phyloP scores from a whole-genome alignment of 495 filamentous ascomycete species.

The Jackrogersella multiformis region DNA sequence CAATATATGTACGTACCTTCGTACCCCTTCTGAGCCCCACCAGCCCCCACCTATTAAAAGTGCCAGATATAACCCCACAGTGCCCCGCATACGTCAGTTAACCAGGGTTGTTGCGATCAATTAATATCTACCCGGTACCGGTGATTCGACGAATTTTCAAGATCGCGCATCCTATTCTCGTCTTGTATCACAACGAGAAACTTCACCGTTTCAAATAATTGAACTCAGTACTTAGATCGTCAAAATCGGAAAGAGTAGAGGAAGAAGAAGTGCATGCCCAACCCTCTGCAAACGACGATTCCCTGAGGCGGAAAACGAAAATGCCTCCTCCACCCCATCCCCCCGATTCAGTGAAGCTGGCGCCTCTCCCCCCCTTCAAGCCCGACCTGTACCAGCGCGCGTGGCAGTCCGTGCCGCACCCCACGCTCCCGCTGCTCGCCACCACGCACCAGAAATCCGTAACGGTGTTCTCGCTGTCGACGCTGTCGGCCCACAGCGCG shows the following conservation, averaged over 20 bases:
- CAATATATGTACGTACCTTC: background rate
- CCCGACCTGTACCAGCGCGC: conserved; percentile 81
- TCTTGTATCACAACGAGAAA: background rate
- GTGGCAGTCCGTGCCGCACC: conserved; percentile 88
- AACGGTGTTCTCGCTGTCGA: conserved; percentile 84
- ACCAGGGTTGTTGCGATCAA: background rate
- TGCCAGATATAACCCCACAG: conserved; percentile 17
- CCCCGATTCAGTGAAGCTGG: conserved; percentile 33
- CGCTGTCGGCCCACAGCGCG: conserved; percentile 77
- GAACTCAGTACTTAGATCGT: too few species aligned
- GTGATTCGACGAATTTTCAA: conserved; percentile 25
- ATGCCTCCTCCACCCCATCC: conserved; percentile 22
- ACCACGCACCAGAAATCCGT: conserved; percentile 87
- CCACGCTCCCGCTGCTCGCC: conserved; percentile 84
- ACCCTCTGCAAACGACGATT: too few species aligned
- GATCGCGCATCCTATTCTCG: background rate
- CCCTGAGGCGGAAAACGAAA: conserved; percentile 9
- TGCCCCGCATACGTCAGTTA: conserved; percentile 43
- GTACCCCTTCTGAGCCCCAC: conserved; percentile 1
- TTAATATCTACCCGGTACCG: conserved; percentile 6
- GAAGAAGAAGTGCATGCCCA: too few species aligned
- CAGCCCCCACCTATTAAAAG: too few species aligned
- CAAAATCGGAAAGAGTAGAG: too few species aligned
- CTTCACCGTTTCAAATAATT: background rate
- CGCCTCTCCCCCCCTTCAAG: conserved; percentile 60